Base-by-base conservation (phyloP, 371 early-diverging fungal species). In the Conidiobolus incongruus region DNA sequence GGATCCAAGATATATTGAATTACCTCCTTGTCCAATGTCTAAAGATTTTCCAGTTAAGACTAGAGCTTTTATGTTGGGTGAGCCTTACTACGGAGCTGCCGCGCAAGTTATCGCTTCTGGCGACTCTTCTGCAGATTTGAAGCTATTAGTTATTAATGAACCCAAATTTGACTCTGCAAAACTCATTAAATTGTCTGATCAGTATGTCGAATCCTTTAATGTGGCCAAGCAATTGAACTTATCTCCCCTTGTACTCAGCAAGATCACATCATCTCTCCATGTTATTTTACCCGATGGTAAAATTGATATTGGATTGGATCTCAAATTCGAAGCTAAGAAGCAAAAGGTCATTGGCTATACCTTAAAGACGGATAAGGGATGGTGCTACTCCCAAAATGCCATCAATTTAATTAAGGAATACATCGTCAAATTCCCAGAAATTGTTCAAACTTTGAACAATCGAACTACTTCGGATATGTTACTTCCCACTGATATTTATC, bases 281-380 rank as follows among this genome's bases (percentile, higher is more conserved):
- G 69, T 93, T 11, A 46, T 56, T 19, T 28, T 32, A 12, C 19
- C 23, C 4, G 17, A 23, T 12, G 66, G 72, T 19, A 68, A 59
- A 24, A 19, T 75, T 44, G 82, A 86, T 45, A 49, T 90, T 16
- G 95, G 93, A 0, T 59, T 95, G 38, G 77, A 72, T 44, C 64
- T 93, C 44, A 93, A 92, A 54, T 90, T 88, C 52, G 92, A 92
- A 33, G 66, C 65, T 21, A 76, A 77, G 52, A 69, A 71, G 38
- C 69, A 72, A 45, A 89, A 89, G 53, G 92, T 84, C 3, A 47
- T 82, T 2, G 92, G 88, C 1, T 89, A 82, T 52, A 68, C 86
- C 4, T 66, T 75, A 37, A 88, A 86, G 52, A 55, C 65, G 2
- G 68, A 63, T 28, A 59, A 56, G 15, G 75, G 74, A 15, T 95